phyloP scores from a whole-genome alignment of 108 stramenopile species.

The Cyclostephanos invisitatus region DNA sequence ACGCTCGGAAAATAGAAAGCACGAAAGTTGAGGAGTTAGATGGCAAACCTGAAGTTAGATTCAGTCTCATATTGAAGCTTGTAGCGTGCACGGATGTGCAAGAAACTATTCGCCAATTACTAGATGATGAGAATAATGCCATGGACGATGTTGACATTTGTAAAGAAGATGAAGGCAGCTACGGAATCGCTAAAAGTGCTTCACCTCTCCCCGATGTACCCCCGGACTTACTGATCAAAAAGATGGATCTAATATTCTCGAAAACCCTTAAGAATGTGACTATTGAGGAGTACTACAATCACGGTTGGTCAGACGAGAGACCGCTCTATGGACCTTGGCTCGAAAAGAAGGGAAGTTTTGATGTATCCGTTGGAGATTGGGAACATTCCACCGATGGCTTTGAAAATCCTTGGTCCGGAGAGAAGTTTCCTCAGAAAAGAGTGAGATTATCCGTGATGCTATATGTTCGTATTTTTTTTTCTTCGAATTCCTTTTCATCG shows the following conservation, averaged over 20 bases:
- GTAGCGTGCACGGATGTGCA: slow-evolving; percentile 36
- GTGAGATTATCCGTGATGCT: slow-evolving; percentile 9
- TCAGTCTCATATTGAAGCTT: slow-evolving; percentile 27
- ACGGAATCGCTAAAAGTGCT: neutral
- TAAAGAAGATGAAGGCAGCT: neutral
- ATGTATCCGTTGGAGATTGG: slow-evolving; percentile 71
- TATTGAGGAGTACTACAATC: slow-evolving; percentile 62
- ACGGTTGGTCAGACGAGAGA: slow-evolving; percentile 64
- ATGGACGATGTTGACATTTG: slow-evolving; percentile 6
- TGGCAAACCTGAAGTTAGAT: slow-evolving; percentile 11
- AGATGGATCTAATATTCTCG: slow-evolving; percentile 71
- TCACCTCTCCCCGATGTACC: slow-evolving; percentile 46
- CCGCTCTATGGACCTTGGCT: slow-evolving; percentile 77
- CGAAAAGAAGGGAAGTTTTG: slow-evolving; percentile 59
- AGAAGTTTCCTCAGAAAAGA: slow-evolving; percentile 54
- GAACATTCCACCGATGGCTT: slow-evolving; percentile 52
- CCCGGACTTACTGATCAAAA: slow-evolving; percentile 50
- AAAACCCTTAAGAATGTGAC: slow-evolving; percentile 62
- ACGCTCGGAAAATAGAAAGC: slow-evolving; percentile 9
- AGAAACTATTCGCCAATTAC: slow-evolving; percentile 25
- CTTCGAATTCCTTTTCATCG: neutral
- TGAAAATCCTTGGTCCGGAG: slow-evolving; percentile 58
- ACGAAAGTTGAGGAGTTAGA: slow-evolving; percentile 16
- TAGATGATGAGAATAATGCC: slow-evolving; percentile 15
- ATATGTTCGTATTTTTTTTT: neutral